Evolutionary conservation across 345 rosid genomes (phyloP).

Genomic region (sweet orange (Citrus sinensis)): DNA sequence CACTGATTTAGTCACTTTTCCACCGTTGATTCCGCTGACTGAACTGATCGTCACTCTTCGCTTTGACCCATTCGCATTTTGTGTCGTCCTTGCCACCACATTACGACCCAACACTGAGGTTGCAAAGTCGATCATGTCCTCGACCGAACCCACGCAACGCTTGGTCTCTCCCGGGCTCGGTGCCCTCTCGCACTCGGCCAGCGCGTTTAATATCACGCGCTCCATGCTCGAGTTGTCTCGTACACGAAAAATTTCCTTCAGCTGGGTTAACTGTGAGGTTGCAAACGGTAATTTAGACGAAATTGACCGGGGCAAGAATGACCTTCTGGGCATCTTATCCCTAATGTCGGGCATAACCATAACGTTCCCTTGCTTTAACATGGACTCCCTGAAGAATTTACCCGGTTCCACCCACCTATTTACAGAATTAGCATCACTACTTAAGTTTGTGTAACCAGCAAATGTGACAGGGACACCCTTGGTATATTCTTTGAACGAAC

Average conservation of each 20-base stretch:
- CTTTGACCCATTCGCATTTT: conserved; percentile 43
- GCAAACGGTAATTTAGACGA: conserved; percentile 54
- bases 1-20: conserved; percentile 51
- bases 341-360: conserved; percentile 66
- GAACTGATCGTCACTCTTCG: conserved; percentile 39
- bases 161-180: conserved; percentile 68
- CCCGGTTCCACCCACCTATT: conserved; percentile 57
- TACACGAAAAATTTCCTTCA: conserved; percentile 40
- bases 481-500: conserved; percentile 39
- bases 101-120: conserved; percentile 40
- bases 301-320: conserved; percentile 63
- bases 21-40: conserved; percentile 56
- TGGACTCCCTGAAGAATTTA: conserved; percentile 60
- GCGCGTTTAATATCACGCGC: conserved; percentile 33
- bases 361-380: conserved; percentile 43
- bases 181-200: conserved; percentile 57
- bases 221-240: conserved; percentile 43
- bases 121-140: conserved; percentile 74
- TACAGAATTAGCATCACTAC: conserved; percentile 11
- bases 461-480: conserved; percentile 45
- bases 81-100: conserved; percentile 43
- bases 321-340: conserved; percentile 70
- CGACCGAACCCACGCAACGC: conserved; percentile 55
- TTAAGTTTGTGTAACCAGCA: conserved; percentile 34
- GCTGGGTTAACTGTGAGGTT: conserved; percentile 15